Evolutionary conservation across 2,329 filamentous ascomycete species (phyloP).

Genomic region (Fusarium stilboides): DNA sequence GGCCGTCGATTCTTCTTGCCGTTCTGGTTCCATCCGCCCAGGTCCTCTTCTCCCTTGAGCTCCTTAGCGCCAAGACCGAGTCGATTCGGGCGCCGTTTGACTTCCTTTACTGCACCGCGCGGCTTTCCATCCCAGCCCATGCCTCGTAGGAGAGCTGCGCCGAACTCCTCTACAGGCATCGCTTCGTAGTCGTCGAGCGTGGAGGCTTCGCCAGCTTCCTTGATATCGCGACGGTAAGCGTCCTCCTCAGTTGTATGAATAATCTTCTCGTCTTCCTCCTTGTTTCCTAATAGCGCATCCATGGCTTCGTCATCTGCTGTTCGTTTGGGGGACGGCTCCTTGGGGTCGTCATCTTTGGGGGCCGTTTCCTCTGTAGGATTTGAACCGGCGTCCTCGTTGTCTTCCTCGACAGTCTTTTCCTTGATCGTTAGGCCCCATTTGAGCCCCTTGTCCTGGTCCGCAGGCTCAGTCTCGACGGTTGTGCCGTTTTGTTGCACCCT

Average conservation of each 20-base stretch:
- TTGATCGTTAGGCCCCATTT: constrained; percentile 68
- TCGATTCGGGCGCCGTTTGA: constrained; percentile 82
- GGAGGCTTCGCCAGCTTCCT: constrained; percentile 80
- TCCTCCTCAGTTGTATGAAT: constrained; percentile 75
- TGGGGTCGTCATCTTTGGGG: constrained; percentile 15
- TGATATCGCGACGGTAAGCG: constrained; percentile 79
- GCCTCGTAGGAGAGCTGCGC: constrained; percentile 87
- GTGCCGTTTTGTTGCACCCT: constrained; percentile 59
- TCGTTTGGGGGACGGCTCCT: constrained; percentile 25
- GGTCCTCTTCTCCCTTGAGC: constrained; percentile 78
- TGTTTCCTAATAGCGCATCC: constrained; percentile 75
- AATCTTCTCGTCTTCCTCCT: constrained; percentile 63
- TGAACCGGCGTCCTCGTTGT: constrained; percentile 55
- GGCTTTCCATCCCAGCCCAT: constrained; percentile 93
- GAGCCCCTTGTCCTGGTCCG: constrained; percentile 68
- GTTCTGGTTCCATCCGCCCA: constrained; percentile 85
- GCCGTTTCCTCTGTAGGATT: constrained; percentile 19
- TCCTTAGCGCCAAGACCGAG: constrained; percentile 92
- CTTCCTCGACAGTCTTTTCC: constrained; percentile 69
- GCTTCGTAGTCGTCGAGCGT: constrained; percentile 88
- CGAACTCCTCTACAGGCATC: constrained; percentile 95
- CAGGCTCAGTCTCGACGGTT: constrained; percentile 54
- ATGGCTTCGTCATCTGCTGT: constrained; percentile 70
- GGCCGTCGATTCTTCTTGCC: constrained; percentile 65
- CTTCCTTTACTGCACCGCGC: constrained; percentile 70